Evolutionary conservation across 208 protist genomes (phyloP).

Genomic region (Novymonas esmeraldas): DNA sequence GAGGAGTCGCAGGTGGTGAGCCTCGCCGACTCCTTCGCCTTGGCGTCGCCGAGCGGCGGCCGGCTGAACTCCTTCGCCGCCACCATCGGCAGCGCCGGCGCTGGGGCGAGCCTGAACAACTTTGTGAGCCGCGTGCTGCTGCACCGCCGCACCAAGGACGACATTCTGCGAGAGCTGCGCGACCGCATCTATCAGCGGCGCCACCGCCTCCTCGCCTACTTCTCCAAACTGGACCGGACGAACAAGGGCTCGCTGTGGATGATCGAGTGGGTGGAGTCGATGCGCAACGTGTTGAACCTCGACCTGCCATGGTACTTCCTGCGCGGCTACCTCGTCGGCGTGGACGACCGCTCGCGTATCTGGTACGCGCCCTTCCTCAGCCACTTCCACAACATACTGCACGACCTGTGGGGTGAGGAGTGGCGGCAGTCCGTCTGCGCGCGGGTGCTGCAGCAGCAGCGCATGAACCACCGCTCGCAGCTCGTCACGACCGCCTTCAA

Average conservation of each 20-base stretch:
- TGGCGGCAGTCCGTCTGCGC: slow-evolving; percentile 68
- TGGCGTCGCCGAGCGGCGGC: slow-evolving; percentile 34
- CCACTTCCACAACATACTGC: slow-evolving; percentile 77
- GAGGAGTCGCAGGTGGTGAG: slow-evolving; percentile 63
- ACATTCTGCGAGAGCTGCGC: slow-evolving; percentile 83
- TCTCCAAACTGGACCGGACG: slow-evolving; percentile 88
- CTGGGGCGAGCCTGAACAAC: slow-evolving; percentile 6
- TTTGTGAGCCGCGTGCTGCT: slow-evolving; percentile 26
- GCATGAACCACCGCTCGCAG: slow-evolving; percentile 78
- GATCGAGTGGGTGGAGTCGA: slow-evolving; percentile 90
- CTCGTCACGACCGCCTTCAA: slow-evolving; percentile 75
- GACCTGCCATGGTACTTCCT: slow-evolving; percentile 91
- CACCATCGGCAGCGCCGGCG: slow-evolving; percentile 5
- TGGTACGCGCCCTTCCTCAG: slow-evolving; percentile 78
- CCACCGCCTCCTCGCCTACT: slow-evolving; percentile 87
- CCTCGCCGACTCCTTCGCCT: slow-evolving; percentile 53
- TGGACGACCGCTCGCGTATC: slow-evolving; percentile 72
- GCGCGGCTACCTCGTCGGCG: slow-evolving; percentile 75
- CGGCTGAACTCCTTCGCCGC: slow-evolving; percentile 39
- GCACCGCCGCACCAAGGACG: slow-evolving; percentile 73
- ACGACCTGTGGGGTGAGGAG: slow-evolving; percentile 67
- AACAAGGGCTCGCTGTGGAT: slow-evolving; percentile 91
- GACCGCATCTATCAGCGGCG: slow-evolving; percentile 85
- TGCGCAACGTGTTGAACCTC: slow-evolving; percentile 86
- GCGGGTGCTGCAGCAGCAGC: slow-evolving; percentile 78